Evolutionary conservation across 2,329 filamentous ascomycete species (phyloP), one percentile per base, ranked within the genome.

Genomic region (Drechslerella dactyloides): DNA sequence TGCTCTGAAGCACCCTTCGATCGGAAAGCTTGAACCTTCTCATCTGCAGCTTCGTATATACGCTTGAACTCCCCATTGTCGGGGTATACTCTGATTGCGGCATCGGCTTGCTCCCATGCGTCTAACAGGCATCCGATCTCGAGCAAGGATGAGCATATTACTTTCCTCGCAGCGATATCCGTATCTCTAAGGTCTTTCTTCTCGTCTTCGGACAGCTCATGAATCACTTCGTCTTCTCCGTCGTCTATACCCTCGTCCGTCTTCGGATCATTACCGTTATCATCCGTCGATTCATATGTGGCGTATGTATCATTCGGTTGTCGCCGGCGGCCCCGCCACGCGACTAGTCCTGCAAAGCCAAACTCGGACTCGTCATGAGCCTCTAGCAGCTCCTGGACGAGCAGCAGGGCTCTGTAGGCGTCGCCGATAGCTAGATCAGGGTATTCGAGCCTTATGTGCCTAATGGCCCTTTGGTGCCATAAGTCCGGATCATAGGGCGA

Each of bases 401-500:
- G 82, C 2, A 96, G 85, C n/a, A 97, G 84, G 0, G 93, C 92
- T 62, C 90, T 89, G 79, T 97, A 97, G 3, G 91, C 91, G 82
- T 97, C 93, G 35, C 91, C 91, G 10, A 89, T 88, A 3, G 92
- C 92, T 42, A 99, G 85, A 79, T 99, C 94, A 0, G 91, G 91
- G 79, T 96, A 97, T 40, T 87, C 90, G 52, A 97, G 83, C 51
- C 86, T 82, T 15, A 87, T 85, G 79, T 97, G 87, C 46, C 89
- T 82, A 35, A 85, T 81, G 23, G 91, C 91, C 33, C 93, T 86
- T 40, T 65, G 27, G 2, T 64, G 50, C 70, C 59, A 69, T 27
- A 74, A 44, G 23, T 73, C 62, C 4, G 69, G 69, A 21, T 73
- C 63, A 23, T 73, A 73, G 1, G 69, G 60, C 24, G 69, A 73